Percentiles rank a stretch among this genome's conserved stretches.
phyloP scores from a whole-genome alignment of 345 rosid species.

The Rhodomyrtus tomentosa region DNA sequence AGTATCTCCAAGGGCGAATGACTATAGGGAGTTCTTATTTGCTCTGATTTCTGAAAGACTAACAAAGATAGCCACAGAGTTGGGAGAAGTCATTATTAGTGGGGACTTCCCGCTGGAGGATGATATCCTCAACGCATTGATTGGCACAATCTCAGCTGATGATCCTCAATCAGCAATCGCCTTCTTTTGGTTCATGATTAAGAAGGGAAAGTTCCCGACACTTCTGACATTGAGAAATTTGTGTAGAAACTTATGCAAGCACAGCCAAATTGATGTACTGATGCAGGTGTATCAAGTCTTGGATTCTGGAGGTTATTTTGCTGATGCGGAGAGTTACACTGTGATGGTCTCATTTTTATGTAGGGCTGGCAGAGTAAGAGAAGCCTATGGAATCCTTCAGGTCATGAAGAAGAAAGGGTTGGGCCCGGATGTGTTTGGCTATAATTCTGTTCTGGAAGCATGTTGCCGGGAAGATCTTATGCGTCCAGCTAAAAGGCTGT shows the following conservation, averaged over 20 bases:
- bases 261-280: slow-evolving; percentile 38
- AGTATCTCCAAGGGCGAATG: slow-evolving; percentile 72
- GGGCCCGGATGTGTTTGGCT: slow-evolving; percentile 43
- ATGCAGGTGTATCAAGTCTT: slow-evolving; percentile 36
- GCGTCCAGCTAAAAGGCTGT: slow-evolving; percentile 84
- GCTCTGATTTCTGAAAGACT: slow-evolving; percentile 47
- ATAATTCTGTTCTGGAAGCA: slow-evolving; percentile 70
- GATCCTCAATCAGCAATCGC: slow-evolving; percentile 47
- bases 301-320: slow-evolving; percentile 42
- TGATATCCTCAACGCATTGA: slow-evolving; percentile 53
- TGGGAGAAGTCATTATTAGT: slow-evolving; percentile 49
- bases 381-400: slow-evolving; percentile 61
- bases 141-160: slow-evolving; percentile 61
- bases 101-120: slow-evolving; percentile 73
- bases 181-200: slow-evolving; percentile 39
- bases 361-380: slow-evolving; percentile 57
- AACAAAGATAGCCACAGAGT: slow-evolving; percentile 51
- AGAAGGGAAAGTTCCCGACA: slow-evolving; percentile 45
- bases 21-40: slow-evolving; percentile 55
- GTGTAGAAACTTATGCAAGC: slow-evolving; percentile 61
- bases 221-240: slow-evolving; percentile 48
- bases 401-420: slow-evolving; percentile 83
- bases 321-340: slow-evolving; percentile 38
- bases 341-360: slow-evolving; percentile 62
- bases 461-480: slow-evolving; percentile 70